Evolutionary conservation across 768 basidiomycete species (phyloP), one percentile per base, ranked within the genome.

Genomic region (Sporobolomyces roseus): DNA sequence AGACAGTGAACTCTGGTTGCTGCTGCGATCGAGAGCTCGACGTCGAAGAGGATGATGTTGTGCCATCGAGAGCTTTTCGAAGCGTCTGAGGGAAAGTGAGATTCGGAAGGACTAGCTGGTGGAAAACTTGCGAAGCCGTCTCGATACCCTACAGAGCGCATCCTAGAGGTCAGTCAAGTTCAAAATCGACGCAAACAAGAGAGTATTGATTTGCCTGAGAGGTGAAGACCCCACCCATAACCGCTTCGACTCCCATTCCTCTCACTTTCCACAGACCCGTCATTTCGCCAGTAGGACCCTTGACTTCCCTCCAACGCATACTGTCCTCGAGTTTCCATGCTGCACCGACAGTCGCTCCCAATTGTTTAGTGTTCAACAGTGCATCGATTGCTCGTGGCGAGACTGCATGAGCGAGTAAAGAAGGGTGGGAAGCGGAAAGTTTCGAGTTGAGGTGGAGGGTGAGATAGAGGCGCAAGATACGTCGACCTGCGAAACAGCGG

Each of bases 181-280:
- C 10, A 41, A 41, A 9, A 17, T 41, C 17, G 17, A 41, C 23
- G 23, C 13, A 6, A 46, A 49, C 17, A n/a, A 19, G 7, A 4
- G 41, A 23, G 1, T 25, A 14, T n/a, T n/a, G 7, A 41, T 61
- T 33, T 27, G 63, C 70, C 61, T 71, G 65, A 27, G 64, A 63
- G n/a, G 65, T 66, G 43, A 59, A 71, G 16, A 66, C 61, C 9
- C 49, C 65, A 0, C 70, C 70, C 12, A 66, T 16, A 1, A 66
- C 48, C 10, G 51, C 65, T 56, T 71, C 70, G 30, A 71, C 70
- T 29, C 55, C 65, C 16, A 36, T 45, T 30, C 70, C 70, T 61
- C 70, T 51, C 54, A 61, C 66, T 61, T 71, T 71, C 54, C 51
- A 71, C 61, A 71, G 16, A 3, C 70, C 70, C 16, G 65, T 66